phyloP scores from a whole-genome alignment of 495 filamentous ascomycete genomes.

The Extremus antarcticus region DNA sequence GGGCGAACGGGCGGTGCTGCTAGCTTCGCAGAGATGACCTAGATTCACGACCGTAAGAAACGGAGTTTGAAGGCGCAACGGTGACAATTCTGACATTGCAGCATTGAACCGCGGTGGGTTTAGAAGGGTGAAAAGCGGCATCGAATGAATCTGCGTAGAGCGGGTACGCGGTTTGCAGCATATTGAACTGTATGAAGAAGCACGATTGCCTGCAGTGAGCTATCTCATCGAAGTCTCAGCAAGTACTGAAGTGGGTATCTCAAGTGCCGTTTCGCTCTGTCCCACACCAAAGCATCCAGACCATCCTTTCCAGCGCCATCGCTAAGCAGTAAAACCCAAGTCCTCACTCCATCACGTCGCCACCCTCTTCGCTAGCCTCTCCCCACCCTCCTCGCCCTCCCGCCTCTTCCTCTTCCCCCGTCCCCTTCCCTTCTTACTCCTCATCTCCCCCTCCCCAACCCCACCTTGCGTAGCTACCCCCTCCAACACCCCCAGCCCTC shows the following conservation, averaged over 20 bases:
- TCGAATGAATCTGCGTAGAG: too few relatives aligned
- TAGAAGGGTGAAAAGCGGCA: too few relatives aligned
- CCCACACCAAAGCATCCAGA: not conserved
- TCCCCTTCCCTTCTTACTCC: constrained; percentile 15
- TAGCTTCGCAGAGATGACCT: not conserved
- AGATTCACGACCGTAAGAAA: too few relatives aligned
- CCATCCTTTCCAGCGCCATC: not conserved
- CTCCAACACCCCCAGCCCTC: constrained; percentile 30
- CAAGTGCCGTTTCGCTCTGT: too few relatives aligned
- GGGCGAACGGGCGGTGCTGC: not conserved
- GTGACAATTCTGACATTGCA: too few relatives aligned
- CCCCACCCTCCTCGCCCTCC: constrained; percentile 4
- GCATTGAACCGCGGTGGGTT: too few relatives aligned
- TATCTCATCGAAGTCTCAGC: too few relatives aligned
- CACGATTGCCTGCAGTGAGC: too few relatives aligned
- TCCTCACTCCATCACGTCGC: not conserved
- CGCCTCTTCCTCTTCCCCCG: constrained; percentile 6
- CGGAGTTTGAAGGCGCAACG: too few relatives aligned
- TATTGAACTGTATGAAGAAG: too few relatives aligned
- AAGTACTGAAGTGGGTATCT: not conserved
- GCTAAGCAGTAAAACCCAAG: too few relatives aligned
- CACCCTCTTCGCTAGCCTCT: constrained; percentile 16
- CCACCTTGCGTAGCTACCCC: constrained; percentile 11
- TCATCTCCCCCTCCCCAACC: constrained; percentile 16
- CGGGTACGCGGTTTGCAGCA: too few relatives aligned